Percentiles rank a stretch among this genome's conserved stretches.
Evolutionary conservation across 2,329 filamentous ascomycete genomes (phyloP).

Genomic region (Sporothrix mexicana): DNA sequence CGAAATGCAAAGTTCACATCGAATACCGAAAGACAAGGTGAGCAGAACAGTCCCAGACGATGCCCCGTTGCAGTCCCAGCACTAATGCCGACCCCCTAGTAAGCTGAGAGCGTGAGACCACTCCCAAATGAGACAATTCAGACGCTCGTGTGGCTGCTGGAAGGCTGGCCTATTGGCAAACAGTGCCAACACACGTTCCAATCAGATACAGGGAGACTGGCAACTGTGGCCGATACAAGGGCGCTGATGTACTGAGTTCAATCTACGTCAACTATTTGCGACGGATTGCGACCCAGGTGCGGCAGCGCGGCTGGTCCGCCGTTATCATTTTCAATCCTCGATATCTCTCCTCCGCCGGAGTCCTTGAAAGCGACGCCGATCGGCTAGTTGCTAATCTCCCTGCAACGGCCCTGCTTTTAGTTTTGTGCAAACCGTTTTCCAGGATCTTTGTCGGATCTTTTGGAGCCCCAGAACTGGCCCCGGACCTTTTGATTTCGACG

Average conservation of each 20-base stretch:
- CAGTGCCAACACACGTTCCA: slow-evolving; percentile 18
- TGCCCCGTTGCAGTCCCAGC: neutral
- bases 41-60: too few relatives aligned
- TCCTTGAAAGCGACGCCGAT: slow-evolving; percentile 13
- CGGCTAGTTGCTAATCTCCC: slow-evolving; percentile 1
- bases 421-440: neutral
- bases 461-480: neutral
- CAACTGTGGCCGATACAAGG: neutral
- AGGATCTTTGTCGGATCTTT: neutral
- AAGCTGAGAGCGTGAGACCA: neutral
- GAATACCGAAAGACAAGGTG: too few relatives aligned
- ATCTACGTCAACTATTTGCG: neutral
- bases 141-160: neutral
- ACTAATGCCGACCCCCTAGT: neutral
- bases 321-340: neutral
- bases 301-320: slow-evolving; percentile 2
- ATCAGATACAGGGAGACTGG: neutral
- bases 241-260: neutral
- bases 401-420: neutral
- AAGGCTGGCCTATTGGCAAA: slow-evolving; percentile 9
- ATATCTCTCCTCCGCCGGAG: slow-evolving; percentile 10
- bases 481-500: slow-evolving; percentile 5
- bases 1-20: too few relatives aligned
- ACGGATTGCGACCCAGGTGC: neutral
- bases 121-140: neutral